A percentile compares a stretch with the other conserved stretches of the same genome.
These are phyloP conservation scores for Skeletonema marinoi DNA, from an alignment of 108 stramenopile species.

Conservation along the genomic window DNA sequence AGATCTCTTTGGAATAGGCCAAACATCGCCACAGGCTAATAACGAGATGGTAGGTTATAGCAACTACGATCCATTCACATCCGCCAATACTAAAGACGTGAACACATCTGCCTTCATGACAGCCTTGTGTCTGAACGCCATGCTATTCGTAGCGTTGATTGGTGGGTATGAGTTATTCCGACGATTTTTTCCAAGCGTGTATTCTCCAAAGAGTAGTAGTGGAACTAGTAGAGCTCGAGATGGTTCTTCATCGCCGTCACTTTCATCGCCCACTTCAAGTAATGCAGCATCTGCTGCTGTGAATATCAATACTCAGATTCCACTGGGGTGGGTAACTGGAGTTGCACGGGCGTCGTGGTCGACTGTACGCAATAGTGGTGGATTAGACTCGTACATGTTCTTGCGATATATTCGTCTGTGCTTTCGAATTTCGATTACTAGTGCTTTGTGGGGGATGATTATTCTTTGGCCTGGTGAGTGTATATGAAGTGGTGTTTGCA, in stretches of 20 bases:
- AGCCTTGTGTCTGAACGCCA: slow-evolving; percentile 64
- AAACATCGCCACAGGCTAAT: slow-evolving; percentile 6
- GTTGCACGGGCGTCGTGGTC: slow-evolving; percentile 74
- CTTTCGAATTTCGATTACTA: slow-evolving; percentile 55
- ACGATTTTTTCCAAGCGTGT: slow-evolving; percentile 69
- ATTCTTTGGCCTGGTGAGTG: slow-evolving; percentile 47
- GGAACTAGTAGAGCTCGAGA: neutral
- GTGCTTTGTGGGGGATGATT: slow-evolving; percentile 59
- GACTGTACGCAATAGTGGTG: slow-evolving; percentile 61
- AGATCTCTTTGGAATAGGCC: slow-evolving; percentile 41
- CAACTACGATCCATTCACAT: slow-evolving; percentile 27
- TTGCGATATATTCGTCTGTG: slow-evolving; percentile 64
- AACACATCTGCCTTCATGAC: slow-evolving; percentile 78
- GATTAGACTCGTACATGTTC: slow-evolving; percentile 76
- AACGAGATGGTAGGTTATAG: neutral
- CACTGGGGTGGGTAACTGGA: slow-evolving; percentile 74
- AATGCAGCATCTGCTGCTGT: slow-evolving; percentile 10
- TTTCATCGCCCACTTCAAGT: neutral
- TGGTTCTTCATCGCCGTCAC: slow-evolving; percentile 2
- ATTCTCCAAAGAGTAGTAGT: slow-evolving; percentile 48
- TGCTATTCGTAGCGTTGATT: slow-evolving; percentile 72
- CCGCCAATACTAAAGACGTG: slow-evolving; percentile 57
- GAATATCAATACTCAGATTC: slow-evolving; percentile 35
- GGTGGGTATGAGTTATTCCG: slow-evolving; percentile 72
- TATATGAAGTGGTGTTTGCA: neutral